These are phyloP conservation scores for Scutellaria minor DNA, from an alignment of 257 asterid species.

Conservation along the genomic window DNA sequence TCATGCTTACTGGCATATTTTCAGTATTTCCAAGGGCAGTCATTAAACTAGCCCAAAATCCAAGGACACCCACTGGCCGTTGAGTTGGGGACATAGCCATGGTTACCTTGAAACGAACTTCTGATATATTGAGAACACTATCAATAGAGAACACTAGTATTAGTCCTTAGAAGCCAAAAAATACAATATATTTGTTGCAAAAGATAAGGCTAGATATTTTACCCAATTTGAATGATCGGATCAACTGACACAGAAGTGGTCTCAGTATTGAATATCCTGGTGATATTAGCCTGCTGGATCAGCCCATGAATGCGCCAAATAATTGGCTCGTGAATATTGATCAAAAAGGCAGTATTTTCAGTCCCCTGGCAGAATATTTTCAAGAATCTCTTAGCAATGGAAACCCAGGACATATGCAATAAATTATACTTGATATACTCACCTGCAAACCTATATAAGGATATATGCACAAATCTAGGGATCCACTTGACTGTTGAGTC, in stretches of 20 bases:
- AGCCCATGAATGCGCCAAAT: conserved; percentile 98
- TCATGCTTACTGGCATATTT: conserved; percentile 90
- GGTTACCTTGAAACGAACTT: conserved; percentile 90
- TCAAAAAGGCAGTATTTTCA: conserved; percentile 86
- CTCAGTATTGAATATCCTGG: conserved; percentile 60
- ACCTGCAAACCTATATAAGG: conserved; percentile 97
- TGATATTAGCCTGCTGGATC: conserved; percentile 79
- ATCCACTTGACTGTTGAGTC: conserved; percentile 95
- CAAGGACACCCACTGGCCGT: conserved; percentile 99
- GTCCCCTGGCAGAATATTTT: conserved; percentile 68
- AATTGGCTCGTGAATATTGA: conserved; percentile 93
- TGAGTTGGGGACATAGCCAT: conserved; percentile 99
- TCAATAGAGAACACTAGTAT: conserved; percentile 41
- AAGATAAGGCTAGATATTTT: conserved; percentile 34
- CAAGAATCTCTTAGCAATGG: conserved; percentile 31
- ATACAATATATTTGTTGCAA: conserved; percentile 19
- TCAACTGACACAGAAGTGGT: conserved; percentile 95
- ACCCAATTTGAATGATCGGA: conserved; percentile 95
- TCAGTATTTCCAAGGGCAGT: conserved; percentile 99
- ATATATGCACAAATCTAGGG: conserved; percentile 82
- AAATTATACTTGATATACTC: conserved; percentile 39
- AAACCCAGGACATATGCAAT: conserved; percentile 34
- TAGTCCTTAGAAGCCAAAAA: conserved; percentile 35
- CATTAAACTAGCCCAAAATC: conserved; percentile 99
- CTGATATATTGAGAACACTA: conserved; percentile 94